Evolutionary conservation across 1,139 yeast genomes (phyloP).

Genomic region (Geotrichum europaeum): DNA sequence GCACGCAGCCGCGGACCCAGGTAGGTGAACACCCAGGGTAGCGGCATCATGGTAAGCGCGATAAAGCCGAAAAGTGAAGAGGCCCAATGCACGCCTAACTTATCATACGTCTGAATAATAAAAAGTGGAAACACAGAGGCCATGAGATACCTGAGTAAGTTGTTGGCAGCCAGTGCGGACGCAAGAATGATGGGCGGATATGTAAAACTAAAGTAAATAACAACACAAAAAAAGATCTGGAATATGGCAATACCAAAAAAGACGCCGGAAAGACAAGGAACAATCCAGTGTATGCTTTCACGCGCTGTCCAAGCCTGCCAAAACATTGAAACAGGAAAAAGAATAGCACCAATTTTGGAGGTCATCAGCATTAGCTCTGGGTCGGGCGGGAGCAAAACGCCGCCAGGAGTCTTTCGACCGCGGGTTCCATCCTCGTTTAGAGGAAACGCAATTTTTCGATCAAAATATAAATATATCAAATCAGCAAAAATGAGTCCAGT

Average conservation of each 20-base stretch:
- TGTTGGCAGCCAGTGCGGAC: slow-evolving; percentile 74
- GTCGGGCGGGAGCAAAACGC: neutral
- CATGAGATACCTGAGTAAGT: slow-evolving; percentile 58
- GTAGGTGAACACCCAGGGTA: slow-evolving; percentile 55
- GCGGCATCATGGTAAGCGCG: slow-evolving; percentile 52
- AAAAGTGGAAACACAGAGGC: slow-evolving; percentile 78
- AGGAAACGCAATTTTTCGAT: neutral
- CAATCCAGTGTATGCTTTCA: slow-evolving; percentile 60
- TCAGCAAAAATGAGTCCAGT: slow-evolving; percentile 6
- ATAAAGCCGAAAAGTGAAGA: slow-evolving; percentile 51
- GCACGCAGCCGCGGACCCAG: slow-evolving; percentile 55
- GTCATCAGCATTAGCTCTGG: slow-evolving; percentile 7
- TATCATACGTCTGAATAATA: slow-evolving; percentile 50
- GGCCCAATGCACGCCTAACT: slow-evolving; percentile 61
- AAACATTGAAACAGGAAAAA: slow-evolving; percentile 10
- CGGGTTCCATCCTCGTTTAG: slow-evolving; percentile 1
- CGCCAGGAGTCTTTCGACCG: neutral
- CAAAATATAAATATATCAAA: slow-evolving; percentile 2
- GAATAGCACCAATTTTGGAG: slow-evolving; percentile 8
- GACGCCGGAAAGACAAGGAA: slow-evolving; percentile 44
- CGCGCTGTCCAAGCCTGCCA: slow-evolving; percentile 16
- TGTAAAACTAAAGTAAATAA: slow-evolving; percentile 56
- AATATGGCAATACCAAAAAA: slow-evolving; percentile 53
- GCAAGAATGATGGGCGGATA: slow-evolving; percentile 57
- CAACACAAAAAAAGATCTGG: slow-evolving; percentile 58